phyloP scores from a whole-genome alignment of 192 early-diverging fungal species.

The Mortierella claussenii region DNA sequence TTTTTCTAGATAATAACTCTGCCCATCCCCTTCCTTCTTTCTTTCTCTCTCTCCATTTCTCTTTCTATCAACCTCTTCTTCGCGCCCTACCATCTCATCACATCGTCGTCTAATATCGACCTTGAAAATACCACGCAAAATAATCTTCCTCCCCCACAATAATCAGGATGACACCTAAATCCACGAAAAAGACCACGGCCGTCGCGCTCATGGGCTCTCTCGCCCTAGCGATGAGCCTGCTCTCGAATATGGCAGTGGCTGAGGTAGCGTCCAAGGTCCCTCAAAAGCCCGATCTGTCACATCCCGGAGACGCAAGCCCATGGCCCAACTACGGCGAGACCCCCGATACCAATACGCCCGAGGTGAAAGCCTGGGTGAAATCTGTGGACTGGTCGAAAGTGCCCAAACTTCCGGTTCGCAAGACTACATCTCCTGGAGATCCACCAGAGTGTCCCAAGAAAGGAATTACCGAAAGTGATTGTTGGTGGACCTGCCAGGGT shows the following conservation, averaged over 20 bases:
- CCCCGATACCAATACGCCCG: constrained; percentile 47
- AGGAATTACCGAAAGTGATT: constrained; percentile 24
- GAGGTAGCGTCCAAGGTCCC: constrained; percentile 9
- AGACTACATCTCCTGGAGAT: constrained; percentile 18
- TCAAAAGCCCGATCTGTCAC: constrained; percentile 26
- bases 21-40: too few species aligned
- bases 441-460: constrained; percentile 46
- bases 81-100: too few species aligned
- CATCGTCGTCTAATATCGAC: too few species aligned
- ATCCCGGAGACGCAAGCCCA: constrained; percentile 25
- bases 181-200: constrained; percentile 8
- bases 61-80: too few species aligned
- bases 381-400: constrained; percentile 51
- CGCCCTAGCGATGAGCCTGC: constrained; percentile 7
- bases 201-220: constrained; percentile 16
- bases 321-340: constrained; percentile 43
- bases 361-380: constrained; percentile 57
- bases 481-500: constrained; percentile 59
- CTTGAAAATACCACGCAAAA: too few species aligned
- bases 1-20: too few species aligned
- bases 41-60: too few species aligned
- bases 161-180: too few species aligned
- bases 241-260: not conserved
- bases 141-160: too few species aligned
- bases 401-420: constrained; percentile 54